Evolutionary conservation across 768 basidiomycete genomes (phyloP).

Genomic region (Lepiota brunneoincarnata): DNA sequence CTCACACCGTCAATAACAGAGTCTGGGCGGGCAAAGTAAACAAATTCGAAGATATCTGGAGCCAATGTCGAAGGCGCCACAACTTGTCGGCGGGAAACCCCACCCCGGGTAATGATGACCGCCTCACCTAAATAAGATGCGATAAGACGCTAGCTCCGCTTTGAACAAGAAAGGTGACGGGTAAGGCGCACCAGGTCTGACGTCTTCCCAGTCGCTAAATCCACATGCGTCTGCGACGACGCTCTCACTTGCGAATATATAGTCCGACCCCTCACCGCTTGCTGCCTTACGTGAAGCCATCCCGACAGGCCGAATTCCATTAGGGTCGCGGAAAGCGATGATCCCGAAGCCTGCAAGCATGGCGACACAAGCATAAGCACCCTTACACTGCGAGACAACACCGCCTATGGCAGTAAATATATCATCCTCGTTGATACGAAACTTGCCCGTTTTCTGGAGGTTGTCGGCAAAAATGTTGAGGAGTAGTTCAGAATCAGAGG

Average conservation of each 20-base stretch:
- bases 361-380: constrained; percentile 96
- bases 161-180: not conserved
- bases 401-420: constrained; percentile 93
- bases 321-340: constrained; percentile 97
- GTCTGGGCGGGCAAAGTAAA: constrained; percentile 98
- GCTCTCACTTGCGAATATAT: constrained; percentile 92
- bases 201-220: constrained; percentile 91
- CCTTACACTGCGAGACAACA: constrained; percentile 84
- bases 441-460: constrained; percentile 97
- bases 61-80: constrained; percentile 73
- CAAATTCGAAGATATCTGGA: constrained; percentile 98
- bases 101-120: constrained; percentile 85
- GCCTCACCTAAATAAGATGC: constrained; percentile 69
- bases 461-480: constrained; percentile 98
- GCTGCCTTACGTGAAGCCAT: constrained; percentile 66
- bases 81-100: constrained; percentile 74
- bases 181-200: constrained; percentile 68
- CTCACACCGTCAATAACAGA: constrained; percentile 96
- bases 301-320: constrained; percentile 93
- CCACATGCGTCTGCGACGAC: constrained; percentile 94
- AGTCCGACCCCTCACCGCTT: constrained; percentile 55
- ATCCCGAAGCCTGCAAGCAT: constrained; percentile 99
- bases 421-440: constrained; percentile 99
- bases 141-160: not conserved
- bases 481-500: constrained; percentile 95